Percentiles rank a stretch among this genome's conserved stretches.
Conservation (phyloP, 257 asterid species). For the Solanum clarkiae region DNA sequence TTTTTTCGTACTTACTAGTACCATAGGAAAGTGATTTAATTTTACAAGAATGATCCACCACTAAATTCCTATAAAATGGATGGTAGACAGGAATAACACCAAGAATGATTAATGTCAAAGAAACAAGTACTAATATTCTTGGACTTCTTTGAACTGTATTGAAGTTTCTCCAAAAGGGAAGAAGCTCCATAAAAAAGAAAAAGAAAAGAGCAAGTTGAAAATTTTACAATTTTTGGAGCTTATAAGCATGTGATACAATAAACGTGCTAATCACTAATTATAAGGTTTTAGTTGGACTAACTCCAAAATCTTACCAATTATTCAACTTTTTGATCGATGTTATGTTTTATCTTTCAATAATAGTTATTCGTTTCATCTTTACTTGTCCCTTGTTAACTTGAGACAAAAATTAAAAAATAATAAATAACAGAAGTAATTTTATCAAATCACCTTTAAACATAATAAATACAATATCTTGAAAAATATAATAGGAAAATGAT, state of each 20-base stretch:
- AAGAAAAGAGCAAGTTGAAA: neutral
- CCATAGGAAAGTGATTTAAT: neutral
- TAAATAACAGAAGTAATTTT: too few species aligned
- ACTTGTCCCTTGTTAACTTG: too few species aligned
- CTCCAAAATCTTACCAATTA: neutral
- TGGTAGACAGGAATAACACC: conserved; percentile 1
- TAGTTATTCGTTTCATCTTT: neutral
- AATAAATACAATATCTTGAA: too few species aligned
- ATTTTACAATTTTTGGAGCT: neutral
- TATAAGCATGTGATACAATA: neutral
- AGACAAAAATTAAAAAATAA: too few species aligned
- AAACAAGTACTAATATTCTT: neutral
- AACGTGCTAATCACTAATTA: neutral
- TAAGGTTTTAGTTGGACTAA: neutral
- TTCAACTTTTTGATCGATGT: neutral
- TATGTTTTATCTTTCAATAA: neutral
- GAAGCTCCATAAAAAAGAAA: neutral
- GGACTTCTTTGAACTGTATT: neutral
- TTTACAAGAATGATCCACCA: neutral
- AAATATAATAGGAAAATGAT: too few species aligned
- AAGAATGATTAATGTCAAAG: neutral
- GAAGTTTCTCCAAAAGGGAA: neutral
- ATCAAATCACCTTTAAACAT: too few species aligned
- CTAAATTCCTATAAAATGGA: neutral
- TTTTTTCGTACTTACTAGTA: neutral